A percentile compares a stretch with the other conserved stretches of the same genome.
phyloP scores from a whole-genome alignment of 805 yeast species.

The Teunomyces cretensis region DNA sequence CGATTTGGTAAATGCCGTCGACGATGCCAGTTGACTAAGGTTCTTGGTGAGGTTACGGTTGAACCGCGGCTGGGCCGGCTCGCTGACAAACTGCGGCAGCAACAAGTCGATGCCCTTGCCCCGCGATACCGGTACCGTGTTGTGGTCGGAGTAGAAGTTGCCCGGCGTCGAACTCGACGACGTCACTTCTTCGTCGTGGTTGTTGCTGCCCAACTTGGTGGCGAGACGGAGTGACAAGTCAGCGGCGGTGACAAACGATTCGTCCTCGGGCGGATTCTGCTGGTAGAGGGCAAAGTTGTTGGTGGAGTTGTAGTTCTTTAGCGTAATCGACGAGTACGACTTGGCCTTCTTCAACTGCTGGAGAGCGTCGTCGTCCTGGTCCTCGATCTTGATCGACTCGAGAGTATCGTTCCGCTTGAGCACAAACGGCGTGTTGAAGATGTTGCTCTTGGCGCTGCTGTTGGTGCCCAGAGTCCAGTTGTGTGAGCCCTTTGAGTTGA shows the following conservation, averaged over 20 bases:
- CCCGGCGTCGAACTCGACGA: slow-evolving; percentile 16
- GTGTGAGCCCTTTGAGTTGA: neutral
- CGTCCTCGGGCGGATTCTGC: slow-evolving; percentile 5
- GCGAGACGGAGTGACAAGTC: slow-evolving; percentile 26
- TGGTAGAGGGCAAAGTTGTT: slow-evolving; percentile 3
- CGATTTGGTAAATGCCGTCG: slow-evolving; percentile 30
- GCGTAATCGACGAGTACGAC: slow-evolving; percentile 20
- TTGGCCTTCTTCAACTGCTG: slow-evolving; percentile 40
- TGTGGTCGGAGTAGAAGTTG: slow-evolving; percentile 12
- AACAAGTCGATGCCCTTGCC: slow-evolving; percentile 21
- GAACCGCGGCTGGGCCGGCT: slow-evolving; percentile 1
- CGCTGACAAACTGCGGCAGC: slow-evolving; percentile 23
- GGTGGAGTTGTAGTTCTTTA: neutral
- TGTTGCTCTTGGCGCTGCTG: slow-evolving; percentile 1
- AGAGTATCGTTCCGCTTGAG: slow-evolving; percentile 27
- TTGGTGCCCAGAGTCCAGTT: neutral
- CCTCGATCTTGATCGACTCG: slow-evolving; percentile 35
- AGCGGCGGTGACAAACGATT: slow-evolving; percentile 23
- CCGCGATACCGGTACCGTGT: neutral
- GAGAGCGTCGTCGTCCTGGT: slow-evolving; percentile 44
- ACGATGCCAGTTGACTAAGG: slow-evolving; percentile 6
- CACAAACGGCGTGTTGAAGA: slow-evolving; percentile 10
- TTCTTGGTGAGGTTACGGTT: neutral
- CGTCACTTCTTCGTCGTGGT: slow-evolving; percentile 1
- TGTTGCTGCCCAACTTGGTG: slow-evolving; percentile 13